Evolutionary conservation across 1,284 basidiomycete genomes (phyloP).

Genomic region (Xanthoconium separans): DNA sequence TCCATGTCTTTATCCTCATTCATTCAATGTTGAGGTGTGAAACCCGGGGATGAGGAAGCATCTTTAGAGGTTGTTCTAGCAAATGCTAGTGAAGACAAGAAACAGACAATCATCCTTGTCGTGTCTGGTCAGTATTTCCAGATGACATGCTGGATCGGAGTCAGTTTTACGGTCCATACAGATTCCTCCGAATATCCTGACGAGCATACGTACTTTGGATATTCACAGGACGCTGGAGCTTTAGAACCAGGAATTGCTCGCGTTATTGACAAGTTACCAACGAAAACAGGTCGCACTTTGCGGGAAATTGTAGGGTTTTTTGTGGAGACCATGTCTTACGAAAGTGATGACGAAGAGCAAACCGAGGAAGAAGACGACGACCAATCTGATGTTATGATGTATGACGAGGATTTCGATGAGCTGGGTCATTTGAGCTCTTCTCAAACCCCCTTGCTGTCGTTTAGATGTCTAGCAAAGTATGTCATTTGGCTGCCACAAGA

Average conservation of each 20-base stretch:
- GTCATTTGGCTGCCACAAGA: not conserved
- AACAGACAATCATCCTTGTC: slow-evolving; percentile 45
- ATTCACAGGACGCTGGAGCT: slow-evolving; percentile 41
- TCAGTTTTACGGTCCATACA: slow-evolving; percentile 20
- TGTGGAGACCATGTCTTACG: slow-evolving; percentile 20
- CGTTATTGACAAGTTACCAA: slow-evolving; percentile 45
- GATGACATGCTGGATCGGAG: not conserved
- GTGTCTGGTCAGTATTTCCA: slow-evolving; percentile 45
- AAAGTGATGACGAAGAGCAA: slow-evolving; percentile 25
- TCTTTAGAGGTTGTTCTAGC: slow-evolving; percentile 48
- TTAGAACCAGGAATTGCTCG: slow-evolving; percentile 37
- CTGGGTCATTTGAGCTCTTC: not conserved
- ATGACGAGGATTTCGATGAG: slow-evolving; percentile 26
- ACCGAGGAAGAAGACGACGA: slow-evolving; percentile 25
- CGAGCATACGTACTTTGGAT: slow-evolving; percentile 53
- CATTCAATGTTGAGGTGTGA: slow-evolving; percentile 22
- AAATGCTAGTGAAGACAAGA: slow-evolving; percentile 32
- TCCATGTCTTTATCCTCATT: not conserved
- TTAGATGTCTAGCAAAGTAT: slow-evolving; percentile 9
- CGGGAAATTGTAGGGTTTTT: slow-evolving; percentile 42
- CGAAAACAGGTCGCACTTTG: slow-evolving; percentile 42
- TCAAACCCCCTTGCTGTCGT: not conserved
- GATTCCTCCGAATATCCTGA: slow-evolving; percentile 65
- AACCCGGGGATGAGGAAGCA: slow-evolving; percentile 62
- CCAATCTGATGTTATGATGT: slow-evolving; percentile 12